Evolutionary conservation across 1,139 yeast species (phyloP), one percentile per base, ranked within the genome.

Genomic region (Insectozyma bohioensis): DNA sequence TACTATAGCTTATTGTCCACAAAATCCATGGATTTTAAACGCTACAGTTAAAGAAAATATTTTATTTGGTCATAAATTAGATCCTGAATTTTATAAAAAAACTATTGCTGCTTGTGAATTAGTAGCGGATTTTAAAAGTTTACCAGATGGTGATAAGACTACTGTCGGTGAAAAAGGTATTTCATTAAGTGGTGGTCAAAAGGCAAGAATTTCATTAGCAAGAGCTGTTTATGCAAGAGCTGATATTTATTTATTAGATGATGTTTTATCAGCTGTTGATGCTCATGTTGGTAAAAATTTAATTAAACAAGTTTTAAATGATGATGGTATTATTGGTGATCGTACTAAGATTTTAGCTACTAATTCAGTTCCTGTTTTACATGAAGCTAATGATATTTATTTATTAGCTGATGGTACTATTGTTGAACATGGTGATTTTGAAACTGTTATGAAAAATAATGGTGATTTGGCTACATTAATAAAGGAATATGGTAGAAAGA

Each of bases 151-250:
- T 15, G 69, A 63, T 40, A 46, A 42, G 24, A 63, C 69, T 2
- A 50, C 54, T 33, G 69, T 64, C n/a, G 71, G 71, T 5, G 70
- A 64, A 36, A 64, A 63, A 43, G 71, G 71, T 25, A 61, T 63
- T 15, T 54, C 70, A 3, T 49, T 63, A 20, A 57, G 65, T 32
- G 70, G 70, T 11, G 70, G 70, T n/a, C 69, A 63, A 41, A 63
- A 63, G 40, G 69, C 69, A 1, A 52, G 70, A 35, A 41, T 60
- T 16, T 52, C 64, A 1, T 50, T 63, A 20, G 70, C 70, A 1
- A 49, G 70, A 42, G 67, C 68, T 3, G 67, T 63, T 2, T 63
- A 63, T 37, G 43, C 67, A 2, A 50, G 67, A 27, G 66, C 68
- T 4, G 69, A 62, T 33, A 49, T 63, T 20, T 61, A 55, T 35